A percentile compares a stretch with the other conserved stretches of the same genome.
Evolutionary conservation across 441 rosid genomes (phyloP).

Genomic region (Populus hybrid): DNA sequence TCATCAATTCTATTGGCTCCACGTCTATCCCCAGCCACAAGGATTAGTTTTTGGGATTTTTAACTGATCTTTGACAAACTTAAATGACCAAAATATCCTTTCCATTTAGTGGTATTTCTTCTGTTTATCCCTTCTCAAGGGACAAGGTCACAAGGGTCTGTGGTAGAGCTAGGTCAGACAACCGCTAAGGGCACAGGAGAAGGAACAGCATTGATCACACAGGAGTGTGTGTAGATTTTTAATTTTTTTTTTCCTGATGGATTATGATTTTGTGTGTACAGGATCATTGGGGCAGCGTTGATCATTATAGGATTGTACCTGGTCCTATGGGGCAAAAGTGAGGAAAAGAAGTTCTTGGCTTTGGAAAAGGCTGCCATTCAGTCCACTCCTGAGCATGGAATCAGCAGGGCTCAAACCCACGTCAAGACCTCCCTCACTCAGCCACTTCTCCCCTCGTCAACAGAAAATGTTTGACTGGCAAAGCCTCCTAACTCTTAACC

Average conservation of each 20-base stretch:
- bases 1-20: neutral
- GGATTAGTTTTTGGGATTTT: slow-evolving; percentile 2
- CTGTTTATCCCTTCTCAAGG: no score
- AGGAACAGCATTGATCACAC: neutral
- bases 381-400: slow-evolving; percentile 58
- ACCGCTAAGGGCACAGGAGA: neutral
- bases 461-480: slow-evolving; percentile 67
- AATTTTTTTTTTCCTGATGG: neutral
- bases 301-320: slow-evolving; percentile 80
- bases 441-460: slow-evolving; percentile 79
- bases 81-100: neutral
- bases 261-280: slow-evolving; percentile 29
- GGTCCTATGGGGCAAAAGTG: slow-evolving; percentile 87
- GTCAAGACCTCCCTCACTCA: slow-evolving; percentile 67
- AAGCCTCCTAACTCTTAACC: slow-evolving; percentile 7
- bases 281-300: slow-evolving; percentile 87
- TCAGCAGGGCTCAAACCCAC: slow-evolving; percentile 45
- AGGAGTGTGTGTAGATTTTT: neutral
- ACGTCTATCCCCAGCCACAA: slow-evolving; percentile 15
- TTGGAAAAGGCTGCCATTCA: slow-evolving; percentile 55
- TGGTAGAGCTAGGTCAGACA: neutral
- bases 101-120: neutral
- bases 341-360: slow-evolving; percentile 66
- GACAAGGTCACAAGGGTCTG: slow-evolving; percentile 5
- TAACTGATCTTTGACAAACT: neutral